Evolutionary conservation across 2,329 filamentous ascomycete species (phyloP).

Genomic region (Phyllosticta citribraziliensis): DNA sequence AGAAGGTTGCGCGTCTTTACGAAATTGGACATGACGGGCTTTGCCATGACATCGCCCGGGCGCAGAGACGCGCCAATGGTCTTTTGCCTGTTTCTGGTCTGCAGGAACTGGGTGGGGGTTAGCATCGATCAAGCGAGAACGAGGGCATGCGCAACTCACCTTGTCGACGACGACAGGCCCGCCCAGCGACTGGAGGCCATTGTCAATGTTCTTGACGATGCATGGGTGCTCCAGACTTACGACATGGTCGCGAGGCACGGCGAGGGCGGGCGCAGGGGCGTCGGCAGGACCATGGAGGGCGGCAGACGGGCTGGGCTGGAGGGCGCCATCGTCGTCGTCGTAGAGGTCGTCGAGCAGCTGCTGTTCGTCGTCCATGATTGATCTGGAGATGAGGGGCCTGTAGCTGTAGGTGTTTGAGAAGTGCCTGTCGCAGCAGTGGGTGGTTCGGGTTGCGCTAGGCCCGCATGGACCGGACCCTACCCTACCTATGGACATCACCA

Average conservation of each 20-base stretch:
- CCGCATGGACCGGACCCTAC: neutral
- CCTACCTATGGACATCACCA: slow-evolving; percentile 7
- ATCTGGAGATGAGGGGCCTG: neutral
- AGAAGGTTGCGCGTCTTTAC: slow-evolving; percentile 72
- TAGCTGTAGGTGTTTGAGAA: neutral
- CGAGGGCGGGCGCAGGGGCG: slow-evolving; percentile 33
- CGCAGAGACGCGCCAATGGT: slow-evolving; percentile 63
- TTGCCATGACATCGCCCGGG: slow-evolving; percentile 68
- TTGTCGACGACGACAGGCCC: slow-evolving; percentile 45
- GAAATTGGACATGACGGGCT: slow-evolving; percentile 68
- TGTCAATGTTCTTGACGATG: slow-evolving; percentile 54
- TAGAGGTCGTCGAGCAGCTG: slow-evolving; percentile 3
- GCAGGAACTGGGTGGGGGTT: slow-evolving; percentile 9
- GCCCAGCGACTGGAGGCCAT: slow-evolving; percentile 53
- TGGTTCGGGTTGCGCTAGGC: slow-evolving; percentile 6
- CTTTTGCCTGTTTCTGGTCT: slow-evolving; percentile 17
- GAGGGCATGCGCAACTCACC: slow-evolving; percentile 27
- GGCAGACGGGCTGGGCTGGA: neutral
- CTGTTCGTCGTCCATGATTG: slow-evolving; percentile 3
- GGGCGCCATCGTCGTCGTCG: neutral
- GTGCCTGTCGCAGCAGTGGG: neutral
- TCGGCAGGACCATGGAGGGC: neutral
- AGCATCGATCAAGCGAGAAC: neutral
- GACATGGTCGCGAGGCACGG: slow-evolving; percentile 43
- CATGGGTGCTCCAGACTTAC: slow-evolving; percentile 59